Conservation (phyloP, 2,329 filamentous ascomycete genomes). For the Aspergillus melleus region DNA sequence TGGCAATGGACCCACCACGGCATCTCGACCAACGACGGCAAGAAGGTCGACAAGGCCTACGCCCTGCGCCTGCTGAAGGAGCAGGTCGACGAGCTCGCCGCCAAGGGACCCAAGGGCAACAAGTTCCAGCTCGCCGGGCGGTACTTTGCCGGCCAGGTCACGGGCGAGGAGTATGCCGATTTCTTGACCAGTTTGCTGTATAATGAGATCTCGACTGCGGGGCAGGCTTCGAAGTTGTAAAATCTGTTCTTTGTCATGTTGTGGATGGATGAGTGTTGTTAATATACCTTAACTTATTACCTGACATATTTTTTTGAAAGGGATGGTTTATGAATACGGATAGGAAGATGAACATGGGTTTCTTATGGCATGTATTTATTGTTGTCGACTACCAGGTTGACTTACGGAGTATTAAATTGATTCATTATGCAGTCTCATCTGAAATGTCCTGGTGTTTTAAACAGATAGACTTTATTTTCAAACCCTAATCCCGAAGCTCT, state of each 20-base stretch:
- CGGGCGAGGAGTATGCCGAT: conserved; percentile 95
- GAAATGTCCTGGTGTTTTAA: too few species aligned
- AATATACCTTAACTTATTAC: too few species aligned
- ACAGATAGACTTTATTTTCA: too few species aligned
- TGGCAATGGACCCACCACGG: conserved; percentile 90
- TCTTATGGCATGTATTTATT: too few species aligned
- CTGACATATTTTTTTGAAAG: too few species aligned
- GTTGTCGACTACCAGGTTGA: too few species aligned
- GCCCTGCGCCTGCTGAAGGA: conserved; percentile 83
- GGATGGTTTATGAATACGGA: too few species aligned
- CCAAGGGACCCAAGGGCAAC: conserved; percentile 80
- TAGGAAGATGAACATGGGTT: too few species aligned
- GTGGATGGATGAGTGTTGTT: too few species aligned
- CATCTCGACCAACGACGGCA: conserved; percentile 78
- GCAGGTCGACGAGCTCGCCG: conserved; percentile 71
- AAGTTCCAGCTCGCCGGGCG: conserved; percentile 88
- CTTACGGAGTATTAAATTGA: too few species aligned
- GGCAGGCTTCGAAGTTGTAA: conserved; percentile 66
- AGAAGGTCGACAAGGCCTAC: conserved; percentile 90
- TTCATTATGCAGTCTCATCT: too few species aligned
- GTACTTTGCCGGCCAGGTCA: conserved; percentile 91
- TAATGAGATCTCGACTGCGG: conserved; percentile 59
- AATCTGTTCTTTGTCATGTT: background rate
- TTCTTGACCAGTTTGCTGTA: conserved; percentile 87
- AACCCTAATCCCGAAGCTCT: too few species aligned